Evolutionary conservation across 1,284 basidiomycete genomes (phyloP), one percentile per base, ranked within the genome.

Genomic region (Hymenochaete sp.): DNA sequence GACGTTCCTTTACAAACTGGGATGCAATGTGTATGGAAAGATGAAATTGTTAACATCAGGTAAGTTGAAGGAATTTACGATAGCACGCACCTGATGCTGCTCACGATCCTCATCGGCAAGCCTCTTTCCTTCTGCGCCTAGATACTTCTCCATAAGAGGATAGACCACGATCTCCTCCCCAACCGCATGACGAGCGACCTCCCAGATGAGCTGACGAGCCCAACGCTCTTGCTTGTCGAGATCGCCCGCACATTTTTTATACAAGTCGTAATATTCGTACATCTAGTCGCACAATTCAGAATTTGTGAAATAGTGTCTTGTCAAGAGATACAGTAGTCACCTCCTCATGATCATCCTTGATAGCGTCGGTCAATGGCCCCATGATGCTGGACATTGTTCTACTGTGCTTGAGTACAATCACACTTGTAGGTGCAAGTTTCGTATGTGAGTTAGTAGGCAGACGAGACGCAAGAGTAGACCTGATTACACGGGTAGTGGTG

Each of bases 81-180:
- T 39, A n/a, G 9, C 6, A 53, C 59, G n/a, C 51, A 76, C 75
- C 60, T 71, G 67, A 53, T 81, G 79, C n/a, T 81, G 76, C 9
- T 58, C 63, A 6, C 78, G 65, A 55, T 82, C 79, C 27, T 75
- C 60, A 51, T 80, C 68, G 0, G 79, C 72, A 24, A 81, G 68
- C 44, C 70, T 53, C 45, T 61, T 60, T 0, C 78, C 79, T 52
- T 72, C 59, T 2, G 62, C 59, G 3, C 77, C 77, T 42, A 82
- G 66, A 49, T 75, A 64, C 52, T 74, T 65, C 59, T 82, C 77
- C 69, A 82, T 73, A 42, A 81, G 65, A 4, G 79, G 79, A 53
- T 82, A 80, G 1, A 80, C 72, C 16, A 82, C 68, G 38, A 81
- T 71, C 57, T 82, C 79, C 56, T 82, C 79, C 4, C 73, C 77